Conservation (phyloP, 805 yeast species). For the Pichia kluyveri region DNA sequence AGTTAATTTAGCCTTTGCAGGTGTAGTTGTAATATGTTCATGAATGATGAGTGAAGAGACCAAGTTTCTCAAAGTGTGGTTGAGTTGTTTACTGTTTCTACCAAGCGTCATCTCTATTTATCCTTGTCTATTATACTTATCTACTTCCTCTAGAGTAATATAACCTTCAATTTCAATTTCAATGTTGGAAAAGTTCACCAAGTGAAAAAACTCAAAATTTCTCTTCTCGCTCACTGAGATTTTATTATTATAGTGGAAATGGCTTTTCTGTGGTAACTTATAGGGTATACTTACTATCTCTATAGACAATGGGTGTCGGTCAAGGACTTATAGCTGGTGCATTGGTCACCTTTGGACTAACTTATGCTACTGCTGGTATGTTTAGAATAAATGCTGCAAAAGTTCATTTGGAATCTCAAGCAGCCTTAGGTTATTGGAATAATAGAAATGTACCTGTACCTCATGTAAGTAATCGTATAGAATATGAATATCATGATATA, state of each 20-base stretch:
- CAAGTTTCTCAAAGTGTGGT: slow-evolving; percentile 53
- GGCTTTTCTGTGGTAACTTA: too few species aligned
- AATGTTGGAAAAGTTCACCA: not conserved
- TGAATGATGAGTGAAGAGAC: slow-evolving; percentile 60
- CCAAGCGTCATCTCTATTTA: slow-evolving; percentile 21
- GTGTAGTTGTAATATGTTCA: slow-evolving; percentile 64
- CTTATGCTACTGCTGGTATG: slow-evolving; percentile 53
- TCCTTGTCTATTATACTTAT: too few species aligned
- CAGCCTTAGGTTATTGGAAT: slow-evolving; percentile 42
- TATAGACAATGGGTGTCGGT: slow-evolving; percentile 26
- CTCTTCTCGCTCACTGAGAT: too few species aligned
- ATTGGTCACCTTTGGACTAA: slow-evolving; percentile 50
- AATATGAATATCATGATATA: not conserved
- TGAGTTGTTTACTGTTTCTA: slow-evolving; percentile 43
- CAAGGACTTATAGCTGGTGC: slow-evolving; percentile 55
- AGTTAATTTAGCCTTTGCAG: slow-evolving; percentile 66
- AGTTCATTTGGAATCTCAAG: slow-evolving; percentile 38
- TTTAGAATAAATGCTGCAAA: slow-evolving; percentile 38
- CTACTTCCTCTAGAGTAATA: too few species aligned
- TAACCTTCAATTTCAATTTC: too few species aligned
- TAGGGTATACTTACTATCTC: too few species aligned
- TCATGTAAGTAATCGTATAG: not conserved
- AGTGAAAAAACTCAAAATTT: too few species aligned
- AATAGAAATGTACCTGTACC: slow-evolving; percentile 30
- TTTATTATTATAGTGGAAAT: too few species aligned